A percentile compares a stretch with the other conserved stretches of the same genome.
These are phyloP conservation scores for Phascolomyces articulosus DNA, from an alignment of 371 early-diverging fungal species.

Conservation along the genomic window DNA sequence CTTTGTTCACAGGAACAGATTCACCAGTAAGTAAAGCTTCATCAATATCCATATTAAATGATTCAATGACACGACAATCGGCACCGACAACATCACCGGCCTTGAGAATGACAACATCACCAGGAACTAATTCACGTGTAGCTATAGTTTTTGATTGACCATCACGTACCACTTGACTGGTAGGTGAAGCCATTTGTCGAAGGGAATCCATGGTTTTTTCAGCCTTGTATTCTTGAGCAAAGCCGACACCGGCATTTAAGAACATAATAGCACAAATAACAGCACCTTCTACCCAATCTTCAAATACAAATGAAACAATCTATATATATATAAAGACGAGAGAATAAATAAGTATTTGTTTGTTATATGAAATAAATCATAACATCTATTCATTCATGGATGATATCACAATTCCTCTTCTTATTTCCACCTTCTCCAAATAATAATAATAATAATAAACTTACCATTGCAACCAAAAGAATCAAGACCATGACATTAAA, in stretches of 20 bases:
- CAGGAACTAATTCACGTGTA: slow-evolving; percentile 81
- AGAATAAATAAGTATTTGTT: background rate
- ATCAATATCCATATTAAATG: slow-evolving; percentile 85
- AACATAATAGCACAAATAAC: slow-evolving; percentile 78
- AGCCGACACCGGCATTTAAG: slow-evolving; percentile 83
- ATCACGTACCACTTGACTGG: slow-evolving; percentile 80
- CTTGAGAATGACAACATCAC: slow-evolving; percentile 89
- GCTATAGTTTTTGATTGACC: slow-evolving; percentile 72
- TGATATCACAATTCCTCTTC: background rate
- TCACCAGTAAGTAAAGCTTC: slow-evolving; percentile 90
- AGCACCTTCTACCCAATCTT: slow-evolving; percentile 71
- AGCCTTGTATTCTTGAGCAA: slow-evolving; percentile 87
- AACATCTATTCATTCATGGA: no score
- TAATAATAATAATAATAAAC: background rate
- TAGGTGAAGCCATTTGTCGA: slow-evolving; percentile 74
- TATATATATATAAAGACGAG: background rate
- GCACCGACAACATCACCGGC: slow-evolving; percentile 92
- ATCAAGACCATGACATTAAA: slow-evolving; percentile 86
- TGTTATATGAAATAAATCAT: background rate
- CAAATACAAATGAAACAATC: slow-evolving; percentile 62
- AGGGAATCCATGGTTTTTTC: slow-evolving; percentile 90
- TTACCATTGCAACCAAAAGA: slow-evolving; percentile 73
- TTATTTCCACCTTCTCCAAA: no score
- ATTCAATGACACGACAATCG: slow-evolving; percentile 85
- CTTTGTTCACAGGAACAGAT: slow-evolving; percentile 73